These are phyloP conservation scores for Plectosphaerella sp. DNA, from an alignment of 2,329 filamentous ascomycete genomes.

Conservation along the genomic window DNA sequence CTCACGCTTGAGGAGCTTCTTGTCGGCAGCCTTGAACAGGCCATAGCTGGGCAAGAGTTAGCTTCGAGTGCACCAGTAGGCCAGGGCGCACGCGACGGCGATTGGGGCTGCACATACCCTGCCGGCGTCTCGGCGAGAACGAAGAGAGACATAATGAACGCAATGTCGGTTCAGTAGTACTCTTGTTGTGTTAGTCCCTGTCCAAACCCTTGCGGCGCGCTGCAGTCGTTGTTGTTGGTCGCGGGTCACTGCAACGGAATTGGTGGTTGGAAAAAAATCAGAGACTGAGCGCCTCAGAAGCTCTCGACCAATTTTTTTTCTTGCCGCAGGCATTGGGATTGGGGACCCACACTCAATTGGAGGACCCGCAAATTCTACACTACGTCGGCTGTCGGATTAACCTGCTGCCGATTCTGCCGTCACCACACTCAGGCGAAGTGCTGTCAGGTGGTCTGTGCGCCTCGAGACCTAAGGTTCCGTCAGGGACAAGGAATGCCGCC, in stretches of 20 bases:
- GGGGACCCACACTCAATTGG: slow-evolving; percentile 3
- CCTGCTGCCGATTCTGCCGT: slow-evolving; percentile 4
- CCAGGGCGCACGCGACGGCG: not conserved
- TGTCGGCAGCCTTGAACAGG: slow-evolving; percentile 97
- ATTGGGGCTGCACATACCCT: slow-evolving; percentile 44
- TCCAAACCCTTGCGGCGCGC: slow-evolving; percentile 26
- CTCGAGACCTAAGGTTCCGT: not conserved
- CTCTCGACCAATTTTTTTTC: slow-evolving; percentile 30
- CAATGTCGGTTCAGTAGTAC: slow-evolving; percentile 10
- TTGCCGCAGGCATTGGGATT: slow-evolving; percentile 11
- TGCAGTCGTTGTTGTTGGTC: slow-evolving; percentile 30
- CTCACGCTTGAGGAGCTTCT: slow-evolving; percentile 91
- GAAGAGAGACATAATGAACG: slow-evolving; percentile 74
- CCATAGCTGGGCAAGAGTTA: slow-evolving; percentile 65
- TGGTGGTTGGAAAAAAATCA: slow-evolving; percentile 37
- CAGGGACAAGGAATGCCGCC: too few species aligned
- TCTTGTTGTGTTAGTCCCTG: slow-evolving; percentile 7
- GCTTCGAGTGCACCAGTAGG: not conserved
- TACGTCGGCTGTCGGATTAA: slow-evolving; percentile 10
- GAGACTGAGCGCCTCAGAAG: slow-evolving; percentile 1
- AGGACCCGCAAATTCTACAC: not conserved
- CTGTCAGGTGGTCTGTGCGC: slow-evolving; percentile 1
- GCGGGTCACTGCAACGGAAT: slow-evolving; percentile 20
- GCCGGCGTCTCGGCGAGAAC: slow-evolving; percentile 92
- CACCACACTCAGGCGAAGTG: not conserved